Conservation (phyloP, 1,139 yeast species). For the Blastobotrys niveus region DNA sequence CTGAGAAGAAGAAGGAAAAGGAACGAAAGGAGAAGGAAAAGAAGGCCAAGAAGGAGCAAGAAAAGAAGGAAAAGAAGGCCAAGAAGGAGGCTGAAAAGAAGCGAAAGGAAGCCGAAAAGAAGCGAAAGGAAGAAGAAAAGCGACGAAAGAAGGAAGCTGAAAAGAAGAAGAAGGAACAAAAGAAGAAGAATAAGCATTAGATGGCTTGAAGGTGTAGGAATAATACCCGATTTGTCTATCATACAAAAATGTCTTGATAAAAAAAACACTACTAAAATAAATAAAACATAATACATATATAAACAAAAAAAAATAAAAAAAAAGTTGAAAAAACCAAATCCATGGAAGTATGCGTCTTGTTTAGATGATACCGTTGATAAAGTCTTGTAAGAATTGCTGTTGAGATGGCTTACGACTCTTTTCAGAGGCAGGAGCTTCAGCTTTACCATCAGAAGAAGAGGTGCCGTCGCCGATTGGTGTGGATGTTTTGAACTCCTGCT, state of each 20-base stretch:
- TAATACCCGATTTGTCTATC: no score
- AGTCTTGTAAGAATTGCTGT: slow-evolving; percentile 7
- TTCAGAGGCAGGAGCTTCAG: no score
- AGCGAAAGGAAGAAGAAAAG: neutral
- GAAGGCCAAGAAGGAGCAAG: neutral
- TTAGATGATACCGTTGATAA: slow-evolving; percentile 3
- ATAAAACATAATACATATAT: neutral
- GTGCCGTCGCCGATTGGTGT: no score
- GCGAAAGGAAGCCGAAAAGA: neutral
- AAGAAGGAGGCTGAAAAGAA: no score
- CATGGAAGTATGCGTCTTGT: no score
- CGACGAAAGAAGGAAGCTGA: no score
- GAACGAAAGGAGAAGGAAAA: neutral
- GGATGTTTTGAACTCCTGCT: no score
- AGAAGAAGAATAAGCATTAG: neutral
- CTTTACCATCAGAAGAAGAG: no score
- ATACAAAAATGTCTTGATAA: no score
- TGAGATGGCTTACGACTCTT: neutral
- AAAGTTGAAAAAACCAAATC: no score
- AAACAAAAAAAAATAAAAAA: no score
- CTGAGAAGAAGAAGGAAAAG: neutral
- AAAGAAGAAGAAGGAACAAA: neutral
- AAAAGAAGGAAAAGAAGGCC: neutral
- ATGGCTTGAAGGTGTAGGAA: no score
- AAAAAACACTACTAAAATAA: neutral